Evolutionary conservation across 768 basidiomycete species (phyloP).

Genomic region (Leccinum longicurvipes): DNA sequence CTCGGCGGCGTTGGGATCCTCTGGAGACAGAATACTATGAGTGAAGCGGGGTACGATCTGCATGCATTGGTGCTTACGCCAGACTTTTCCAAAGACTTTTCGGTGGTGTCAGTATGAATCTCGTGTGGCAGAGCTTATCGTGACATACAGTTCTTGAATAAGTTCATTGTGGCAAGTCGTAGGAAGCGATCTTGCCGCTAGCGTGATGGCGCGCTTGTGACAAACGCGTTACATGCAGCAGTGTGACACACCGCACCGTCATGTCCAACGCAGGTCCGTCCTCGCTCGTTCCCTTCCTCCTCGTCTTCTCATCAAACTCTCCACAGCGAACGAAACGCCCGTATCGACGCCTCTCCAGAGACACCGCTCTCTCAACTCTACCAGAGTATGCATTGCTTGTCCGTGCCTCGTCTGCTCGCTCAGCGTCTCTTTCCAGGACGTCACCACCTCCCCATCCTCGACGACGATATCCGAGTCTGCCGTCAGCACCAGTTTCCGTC

Average conservation of each 20-base stretch:
- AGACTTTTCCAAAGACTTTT: constrained; percentile 86
- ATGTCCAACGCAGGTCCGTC: constrained; percentile 17
- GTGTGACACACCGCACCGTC: constrained; percentile 17
- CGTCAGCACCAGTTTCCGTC: constrained; percentile 20
- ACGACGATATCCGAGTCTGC: constrained; percentile 31
- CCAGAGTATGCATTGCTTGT: constrained; percentile 13
- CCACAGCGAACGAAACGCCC: constrained; percentile 3
- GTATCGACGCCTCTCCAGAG: constrained; percentile 13
- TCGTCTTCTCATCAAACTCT: not conserved
- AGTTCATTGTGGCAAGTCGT: constrained; percentile 61
- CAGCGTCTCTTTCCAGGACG: constrained; percentile 11
- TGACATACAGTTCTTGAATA: constrained; percentile 75
- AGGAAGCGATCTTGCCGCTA: constrained; percentile 10
- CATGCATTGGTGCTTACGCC: constrained; percentile 63
- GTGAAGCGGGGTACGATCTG: constrained; percentile 14
- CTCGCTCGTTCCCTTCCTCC: not conserved
- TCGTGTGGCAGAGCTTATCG: constrained; percentile 4
- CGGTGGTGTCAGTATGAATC: constrained; percentile 19
- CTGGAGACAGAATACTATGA: constrained; percentile 46
- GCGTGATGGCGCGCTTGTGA: constrained; percentile 17
- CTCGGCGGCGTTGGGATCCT: constrained; percentile 92
- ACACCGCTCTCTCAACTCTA: constrained; percentile 10
- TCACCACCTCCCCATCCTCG: constrained; percentile 26
- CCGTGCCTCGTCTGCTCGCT: not conserved
- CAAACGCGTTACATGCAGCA: constrained; percentile 26